Evolutionary conservation across 495 filamentous ascomycete species (phyloP), one percentile per base, ranked within the genome.

Genomic region (Recurvomyces mirabilis): DNA sequence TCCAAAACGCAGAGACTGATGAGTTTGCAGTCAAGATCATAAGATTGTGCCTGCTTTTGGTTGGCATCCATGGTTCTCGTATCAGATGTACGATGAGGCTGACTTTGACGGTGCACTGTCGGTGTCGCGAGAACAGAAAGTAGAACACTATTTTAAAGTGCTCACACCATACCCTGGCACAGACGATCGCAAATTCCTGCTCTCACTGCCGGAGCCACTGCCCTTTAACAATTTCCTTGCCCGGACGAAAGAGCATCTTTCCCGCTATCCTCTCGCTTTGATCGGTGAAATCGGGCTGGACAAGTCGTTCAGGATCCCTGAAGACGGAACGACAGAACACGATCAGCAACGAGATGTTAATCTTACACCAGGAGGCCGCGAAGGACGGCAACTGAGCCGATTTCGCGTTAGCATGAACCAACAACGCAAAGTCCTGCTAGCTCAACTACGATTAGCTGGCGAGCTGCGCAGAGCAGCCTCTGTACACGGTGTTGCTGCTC

Each of bases 41-140:
- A 50, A 56, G 38, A 56, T 94, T 11, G 48, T 95, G 1, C 89
- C 91, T 0, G 79, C 78, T 22, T 98, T 94, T 65, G 91, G 91
- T n/a, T 94, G 89, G 87, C 91, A 98, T 61, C 93, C 93, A 1
- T 98, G 91, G 91, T 98, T 96, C 63, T 91, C 89, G 1, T 72
- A 98, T 58, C 82, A 93, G 49, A 73, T 94, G 43, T 75, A 77
- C 51, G 77, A 87, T 54, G 81, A 86, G 51, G 51, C 56, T 10
- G 56, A 54, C 23, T 50, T 56, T n/a, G 49, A 58, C 18, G 64
- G 64, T n/a, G 67, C 63, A 41, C 62, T 70, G 37, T 53, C 55
- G 35, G 54, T 60, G 2, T 40, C 61, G 49, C 34, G 39, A 3
- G 54, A 60, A 2, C 55, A 60, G n/a, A 82, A 87, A 65, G 60